Evolutionary conservation across 1,139 yeast genomes (phyloP).

Genomic region (Schwanniomyces etchellsii): DNA sequence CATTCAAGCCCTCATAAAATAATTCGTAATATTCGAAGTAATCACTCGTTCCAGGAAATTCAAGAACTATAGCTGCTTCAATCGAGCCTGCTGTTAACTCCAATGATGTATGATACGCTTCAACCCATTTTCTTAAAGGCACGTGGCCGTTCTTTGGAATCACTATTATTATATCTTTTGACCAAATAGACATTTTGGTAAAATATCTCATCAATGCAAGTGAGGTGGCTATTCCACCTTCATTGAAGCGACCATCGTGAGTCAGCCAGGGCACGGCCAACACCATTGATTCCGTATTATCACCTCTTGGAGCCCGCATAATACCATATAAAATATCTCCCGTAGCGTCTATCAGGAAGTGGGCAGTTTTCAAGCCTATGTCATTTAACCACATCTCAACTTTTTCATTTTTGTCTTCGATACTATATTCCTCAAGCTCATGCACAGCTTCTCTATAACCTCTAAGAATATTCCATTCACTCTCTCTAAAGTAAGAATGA

Average conservation of each 20-base stretch:
- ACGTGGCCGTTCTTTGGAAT: slow-evolving; percentile 68
- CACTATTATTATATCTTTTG: slow-evolving; percentile 85
- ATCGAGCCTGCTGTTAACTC: slow-evolving; percentile 93
- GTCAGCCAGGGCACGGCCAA: slow-evolving; percentile 82
- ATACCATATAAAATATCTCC: slow-evolving; percentile 67
- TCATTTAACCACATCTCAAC: slow-evolving; percentile 60
- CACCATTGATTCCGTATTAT: slow-evolving; percentile 94
- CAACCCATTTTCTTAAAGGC: slow-evolving; percentile 84
- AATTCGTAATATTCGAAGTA: slow-evolving; percentile 71
- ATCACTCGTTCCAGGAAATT: slow-evolving; percentile 65
- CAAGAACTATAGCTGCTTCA: slow-evolving; percentile 86
- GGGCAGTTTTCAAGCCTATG: slow-evolving; percentile 67
- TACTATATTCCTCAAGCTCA: slow-evolving; percentile 28
- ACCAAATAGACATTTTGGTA: slow-evolving; percentile 87
- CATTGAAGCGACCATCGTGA: slow-evolving; percentile 53
- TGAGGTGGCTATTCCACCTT: slow-evolving; percentile 75
- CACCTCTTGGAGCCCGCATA: slow-evolving; percentile 91
- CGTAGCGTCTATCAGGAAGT: slow-evolving; percentile 25
- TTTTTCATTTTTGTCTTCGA: slow-evolving; percentile 34
- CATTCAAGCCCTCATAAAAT: slow-evolving; percentile 83
- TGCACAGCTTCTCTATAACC: slow-evolving; percentile 68
- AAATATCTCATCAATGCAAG: slow-evolving; percentile 76
- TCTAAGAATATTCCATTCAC: slow-evolving; percentile 89
- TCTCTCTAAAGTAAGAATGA: slow-evolving; percentile 83
- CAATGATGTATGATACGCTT: slow-evolving; percentile 82